phyloP scores from a whole-genome alignment of 768 basidiomycete genomes.

The Gloeopeniophorella convolvens region DNA sequence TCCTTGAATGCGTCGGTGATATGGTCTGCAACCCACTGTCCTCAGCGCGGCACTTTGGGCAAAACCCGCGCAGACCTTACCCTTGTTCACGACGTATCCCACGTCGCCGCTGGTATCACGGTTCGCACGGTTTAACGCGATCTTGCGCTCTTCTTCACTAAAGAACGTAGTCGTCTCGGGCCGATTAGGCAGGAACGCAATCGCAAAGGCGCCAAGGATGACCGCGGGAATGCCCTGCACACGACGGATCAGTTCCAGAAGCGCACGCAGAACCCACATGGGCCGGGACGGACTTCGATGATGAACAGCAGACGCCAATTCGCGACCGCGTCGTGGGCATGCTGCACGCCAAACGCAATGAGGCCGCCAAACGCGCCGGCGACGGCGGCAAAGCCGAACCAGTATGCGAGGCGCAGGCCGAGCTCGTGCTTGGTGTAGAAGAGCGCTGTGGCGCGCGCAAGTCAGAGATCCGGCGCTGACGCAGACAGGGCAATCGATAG shows the following conservation, averaged over 20 bases:
- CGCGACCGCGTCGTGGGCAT: constrained; percentile 41
- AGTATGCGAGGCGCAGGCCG: constrained; percentile 69
- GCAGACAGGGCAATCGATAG: constrained; percentile 24
- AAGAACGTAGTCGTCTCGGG: constrained; percentile 65
- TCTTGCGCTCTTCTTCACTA: constrained; percentile 41
- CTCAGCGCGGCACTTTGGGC: neutral
- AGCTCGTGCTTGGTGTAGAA: constrained; percentile 74
- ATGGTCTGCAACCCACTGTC: constrained; percentile 39
- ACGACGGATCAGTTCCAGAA: neutral
- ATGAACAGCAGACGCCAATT: constrained; percentile 67
- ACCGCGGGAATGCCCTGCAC: constrained; percentile 60
- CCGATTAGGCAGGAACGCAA: constrained; percentile 57
- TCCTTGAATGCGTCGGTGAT: constrained; percentile 57
- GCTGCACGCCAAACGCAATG: constrained; percentile 73
- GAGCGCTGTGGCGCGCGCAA: constrained; percentile 40
- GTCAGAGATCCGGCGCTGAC: neutral
- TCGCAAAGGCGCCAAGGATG: constrained; percentile 49
- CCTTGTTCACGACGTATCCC: constrained; percentile 58
- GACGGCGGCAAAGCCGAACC: constrained; percentile 81
- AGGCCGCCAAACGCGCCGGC: constrained; percentile 84
- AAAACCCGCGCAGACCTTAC: constrained; percentile 28
- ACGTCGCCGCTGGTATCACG: constrained; percentile 59
- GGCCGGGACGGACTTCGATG: constrained; percentile 46
- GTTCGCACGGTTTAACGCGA: constrained; percentile 64
- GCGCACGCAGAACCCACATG: neutral